A percentile compares a stretch with the other conserved stretches of the same genome.
Evolutionary conservation across 2,329 filamentous ascomycete genomes (phyloP).

Genomic region (Berkeleyomyces rouxiae): DNA sequence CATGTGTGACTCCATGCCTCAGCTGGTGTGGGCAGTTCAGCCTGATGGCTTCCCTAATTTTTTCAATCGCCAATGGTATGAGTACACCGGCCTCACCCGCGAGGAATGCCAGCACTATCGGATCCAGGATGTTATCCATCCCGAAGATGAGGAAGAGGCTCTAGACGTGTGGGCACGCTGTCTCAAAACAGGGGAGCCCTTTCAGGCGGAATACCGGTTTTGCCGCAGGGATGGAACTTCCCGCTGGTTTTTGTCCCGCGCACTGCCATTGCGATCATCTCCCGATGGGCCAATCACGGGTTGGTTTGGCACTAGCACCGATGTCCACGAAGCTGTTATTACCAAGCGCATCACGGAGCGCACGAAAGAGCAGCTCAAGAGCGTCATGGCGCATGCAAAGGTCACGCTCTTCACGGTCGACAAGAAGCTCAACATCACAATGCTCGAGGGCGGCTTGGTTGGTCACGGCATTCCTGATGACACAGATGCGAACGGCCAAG

Average conservation of each 20-base stretch:
- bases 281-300: slow-evolving; percentile 53
- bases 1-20: slow-evolving; percentile 58
- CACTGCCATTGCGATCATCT: slow-evolving; percentile 48
- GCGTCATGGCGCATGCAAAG: slow-evolving; percentile 57
- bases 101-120: slow-evolving; percentile 45
- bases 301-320: slow-evolving; percentile 67
- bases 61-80: slow-evolving; percentile 62
- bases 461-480: slow-evolving; percentile 29
- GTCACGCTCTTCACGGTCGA: slow-evolving; percentile 65
- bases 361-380: slow-evolving; percentile 52
- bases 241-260: slow-evolving; percentile 65
- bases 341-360: slow-evolving; percentile 50
- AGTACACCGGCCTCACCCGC: slow-evolving; percentile 53
- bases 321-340: slow-evolving; percentile 54
- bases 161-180: slow-evolving; percentile 42
- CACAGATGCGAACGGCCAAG: slow-evolving; percentile 22
- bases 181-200: slow-evolving; percentile 50
- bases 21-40: slow-evolving; percentile 57
- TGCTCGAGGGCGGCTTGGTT: slow-evolving; percentile 52
- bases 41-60: slow-evolving; percentile 53
- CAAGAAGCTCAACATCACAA: slow-evolving; percentile 39
- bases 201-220: slow-evolving; percentile 55
- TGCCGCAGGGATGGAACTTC: slow-evolving; percentile 49
- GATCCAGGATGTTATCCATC: slow-evolving; percentile 51
- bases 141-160: slow-evolving; percentile 47